Evolutionary conservation across 2,329 filamentous ascomycete species (phyloP).

Genomic region (Gaeumannomyces tritici): DNA sequence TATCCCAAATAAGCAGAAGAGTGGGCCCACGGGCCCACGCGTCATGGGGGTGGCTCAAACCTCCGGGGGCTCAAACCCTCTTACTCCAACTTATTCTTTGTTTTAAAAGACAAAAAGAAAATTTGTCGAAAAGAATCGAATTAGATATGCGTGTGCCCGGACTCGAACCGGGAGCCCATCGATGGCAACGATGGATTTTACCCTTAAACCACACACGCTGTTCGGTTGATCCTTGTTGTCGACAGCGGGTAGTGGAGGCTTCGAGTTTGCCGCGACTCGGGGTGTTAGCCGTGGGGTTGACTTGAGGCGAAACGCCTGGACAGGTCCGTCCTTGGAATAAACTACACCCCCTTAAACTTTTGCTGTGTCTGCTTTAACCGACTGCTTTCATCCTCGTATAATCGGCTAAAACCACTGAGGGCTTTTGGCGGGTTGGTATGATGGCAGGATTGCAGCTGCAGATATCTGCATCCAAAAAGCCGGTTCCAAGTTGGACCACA

Average conservation of each 20-base stretch:
- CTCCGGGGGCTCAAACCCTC: too few species aligned
- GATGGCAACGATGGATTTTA: conserved; percentile 3
- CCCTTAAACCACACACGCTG: conserved; percentile 2
- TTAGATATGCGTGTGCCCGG: neutral
- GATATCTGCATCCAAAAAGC: neutral
- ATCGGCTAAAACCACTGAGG: neutral
- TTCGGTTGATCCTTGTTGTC: neutral
- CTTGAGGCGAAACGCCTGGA: neutral
- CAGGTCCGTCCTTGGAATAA: neutral
- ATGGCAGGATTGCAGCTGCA: neutral
- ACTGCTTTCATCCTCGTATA: too few species aligned
- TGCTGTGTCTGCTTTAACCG: too few species aligned
- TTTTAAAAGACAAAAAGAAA: too few species aligned
- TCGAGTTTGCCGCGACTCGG: neutral
- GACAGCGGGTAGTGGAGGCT: neutral
- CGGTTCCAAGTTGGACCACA: neutral
- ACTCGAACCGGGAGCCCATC: conserved; percentile 1
- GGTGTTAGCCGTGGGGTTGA: neutral
- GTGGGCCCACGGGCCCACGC: too few species aligned
- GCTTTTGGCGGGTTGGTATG: neutral
- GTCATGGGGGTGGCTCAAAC: too few species aligned
- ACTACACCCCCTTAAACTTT: neutral
- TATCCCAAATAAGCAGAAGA: too few species aligned
- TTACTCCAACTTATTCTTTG: too few species aligned
- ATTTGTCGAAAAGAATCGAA: neutral